These are phyloP conservation scores for Phytophthora sojae DNA, from an alignment of 352 stramenopile genomes.

Conservation along the genomic window DNA sequence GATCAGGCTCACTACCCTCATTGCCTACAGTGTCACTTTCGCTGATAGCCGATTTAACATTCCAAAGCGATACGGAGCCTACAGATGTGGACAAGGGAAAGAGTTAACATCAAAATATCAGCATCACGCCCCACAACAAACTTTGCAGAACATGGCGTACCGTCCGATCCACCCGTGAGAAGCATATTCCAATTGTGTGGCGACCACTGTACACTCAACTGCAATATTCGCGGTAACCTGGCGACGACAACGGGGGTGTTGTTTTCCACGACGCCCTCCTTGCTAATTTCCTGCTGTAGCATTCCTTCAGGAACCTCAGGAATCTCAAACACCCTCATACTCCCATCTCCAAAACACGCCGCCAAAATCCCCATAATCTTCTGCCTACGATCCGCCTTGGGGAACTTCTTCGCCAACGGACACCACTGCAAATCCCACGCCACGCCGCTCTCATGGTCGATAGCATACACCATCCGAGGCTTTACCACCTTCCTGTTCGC, in stretches of 20 bases:
- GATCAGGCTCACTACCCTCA: conserved; percentile 11
- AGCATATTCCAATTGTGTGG: conserved; percentile 73
- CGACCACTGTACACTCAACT: conserved; percentile 81
- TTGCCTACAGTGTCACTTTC: conserved; percentile 11
- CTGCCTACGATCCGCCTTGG: conserved; percentile 16
- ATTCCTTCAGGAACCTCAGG: conserved; percentile 49
- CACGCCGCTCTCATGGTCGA: conserved; percentile 79
- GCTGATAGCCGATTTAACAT: conserved; percentile 51
- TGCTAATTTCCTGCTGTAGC: conserved; percentile 31
- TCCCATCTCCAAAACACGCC: conserved; percentile 81
- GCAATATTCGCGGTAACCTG: conserved; percentile 54
- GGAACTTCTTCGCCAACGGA: conserved; percentile 58
- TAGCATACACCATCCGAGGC: conserved; percentile 73
- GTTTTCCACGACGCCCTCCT: conserved; percentile 49
- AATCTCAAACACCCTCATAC: conserved; percentile 73
- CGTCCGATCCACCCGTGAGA: conserved; percentile 83
- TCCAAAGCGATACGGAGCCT: conserved; percentile 86
- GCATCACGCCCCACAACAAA: neutral
- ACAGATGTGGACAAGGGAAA: neutral
- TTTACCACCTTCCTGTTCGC: conserved; percentile 24
- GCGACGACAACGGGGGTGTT: conserved; percentile 56
- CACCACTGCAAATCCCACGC: conserved; percentile 88
- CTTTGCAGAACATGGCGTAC: conserved; percentile 29
- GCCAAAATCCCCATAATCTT: conserved; percentile 69
- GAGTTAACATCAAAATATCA: conserved; percentile 16